A percentile compares a stretch with the other conserved stretches of the same genome.
Evolutionary conservation across 345 rosid genomes (phyloP).

Genomic region (Gossypium longicalyx): DNA sequence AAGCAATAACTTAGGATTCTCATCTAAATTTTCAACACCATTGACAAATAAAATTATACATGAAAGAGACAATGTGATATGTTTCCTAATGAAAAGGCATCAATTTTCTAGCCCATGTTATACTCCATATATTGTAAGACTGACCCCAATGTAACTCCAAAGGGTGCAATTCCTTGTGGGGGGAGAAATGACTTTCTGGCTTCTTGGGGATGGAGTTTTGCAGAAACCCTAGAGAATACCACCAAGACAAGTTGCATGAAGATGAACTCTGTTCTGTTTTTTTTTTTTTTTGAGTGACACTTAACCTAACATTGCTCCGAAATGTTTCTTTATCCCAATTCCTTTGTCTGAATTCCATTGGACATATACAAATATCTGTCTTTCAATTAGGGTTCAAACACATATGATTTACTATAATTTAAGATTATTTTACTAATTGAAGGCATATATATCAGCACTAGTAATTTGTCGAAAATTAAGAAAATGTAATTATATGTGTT

Average conservation of each 20-base stretch:
- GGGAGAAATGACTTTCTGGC: slow-evolving; percentile 19
- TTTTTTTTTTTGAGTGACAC: slow-evolving; percentile 10
- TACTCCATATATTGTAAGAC: not conserved
- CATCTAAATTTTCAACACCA: not conserved
- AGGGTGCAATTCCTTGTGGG: slow-evolving; percentile 16
- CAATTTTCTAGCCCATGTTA: slow-evolving; percentile 9
- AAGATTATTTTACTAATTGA: not conserved
- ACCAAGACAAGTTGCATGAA: slow-evolving; percentile 35
- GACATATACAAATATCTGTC: slow-evolving; percentile 29
- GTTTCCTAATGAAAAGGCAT: slow-evolving; percentile 14
- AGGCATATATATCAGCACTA: not conserved
- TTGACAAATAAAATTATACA: not conserved
- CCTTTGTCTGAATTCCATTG: slow-evolving; percentile 37
- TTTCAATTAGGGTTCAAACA: slow-evolving; percentile 8
- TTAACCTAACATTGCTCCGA: slow-evolving; percentile 38
- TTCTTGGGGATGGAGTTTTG: slow-evolving; percentile 36
- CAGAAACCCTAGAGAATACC: slow-evolving; percentile 26
- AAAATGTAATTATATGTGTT: too few species aligned
- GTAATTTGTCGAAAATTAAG: too few species aligned
- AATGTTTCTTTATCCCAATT: slow-evolving; percentile 38
- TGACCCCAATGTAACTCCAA: slow-evolving; percentile 17
- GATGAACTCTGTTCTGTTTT: not conserved
- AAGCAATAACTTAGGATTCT: slow-evolving; percentile 30
- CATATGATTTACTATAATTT: not conserved
- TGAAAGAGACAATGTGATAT: slow-evolving; percentile 3